Base-by-base conservation (phyloP, 1,284 basidiomycete species). In the Leccinum huronense region DNA sequence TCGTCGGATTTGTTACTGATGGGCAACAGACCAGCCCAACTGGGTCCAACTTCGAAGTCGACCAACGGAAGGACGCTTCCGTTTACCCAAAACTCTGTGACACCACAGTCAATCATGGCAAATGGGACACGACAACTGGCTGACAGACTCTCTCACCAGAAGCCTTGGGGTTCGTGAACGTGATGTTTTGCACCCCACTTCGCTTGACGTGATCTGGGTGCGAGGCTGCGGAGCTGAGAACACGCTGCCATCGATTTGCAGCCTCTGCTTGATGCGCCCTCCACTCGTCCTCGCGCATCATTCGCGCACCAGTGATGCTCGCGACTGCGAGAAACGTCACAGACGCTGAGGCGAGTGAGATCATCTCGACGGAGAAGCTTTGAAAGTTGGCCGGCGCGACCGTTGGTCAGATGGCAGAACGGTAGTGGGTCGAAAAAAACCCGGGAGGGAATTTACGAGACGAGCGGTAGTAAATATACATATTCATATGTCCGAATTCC, bases 51-150 rank as follows among this genome's bases (percentile, higher is more conserved):
- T 69, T 91, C 89, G 67, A 87, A 91, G 27, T 53, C 51, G 27
- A 91, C 86, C 63, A 87, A 81, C 1, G 90, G 90, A 59, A 91
- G 86, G 23, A 75, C 78, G 90, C 77, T 80, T 4, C 90, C 89
- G 68, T 91, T 79, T n/a, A 91, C 90, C 69, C 78, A 89, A 73
- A 89, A 91, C 66, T 88, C 89, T 89, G 51, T 27, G 65, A 10
- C n/a, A 16, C 16, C 4, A 3, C 10, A 34, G 8, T 60, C 9
- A 58, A 57, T 34, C 23, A 19, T 0, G 27, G 10, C n/a, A 5
- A 4, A 56, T 19, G 31, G 6, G 54, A 55, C 48, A 14, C 27
- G 30, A 13, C 4, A 53, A 53, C 51, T 13, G 0, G 23, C 13
- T 11, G 33, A 13, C 57, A 91, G 85, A 23, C 88, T 13, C 23